phyloP scores from a whole-genome alignment of 1,139 yeast genomes.

The Geotrichum cucujoidarum region DNA sequence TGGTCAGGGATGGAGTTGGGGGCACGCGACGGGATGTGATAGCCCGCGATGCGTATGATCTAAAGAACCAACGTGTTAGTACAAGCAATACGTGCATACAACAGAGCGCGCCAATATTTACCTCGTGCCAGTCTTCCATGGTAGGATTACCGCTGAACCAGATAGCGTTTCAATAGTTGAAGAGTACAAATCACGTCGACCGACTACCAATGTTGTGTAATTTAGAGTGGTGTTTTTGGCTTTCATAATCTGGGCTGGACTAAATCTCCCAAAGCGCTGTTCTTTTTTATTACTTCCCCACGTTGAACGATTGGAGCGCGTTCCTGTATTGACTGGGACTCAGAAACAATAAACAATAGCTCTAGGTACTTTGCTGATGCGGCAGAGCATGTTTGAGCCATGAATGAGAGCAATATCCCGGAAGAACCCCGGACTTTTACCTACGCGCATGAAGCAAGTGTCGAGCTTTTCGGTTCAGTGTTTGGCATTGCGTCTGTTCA shows the following conservation, averaged over 20 bases:
- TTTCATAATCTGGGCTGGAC: too few relatives aligned
- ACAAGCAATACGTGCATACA: neutral
- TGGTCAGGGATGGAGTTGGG: conserved; percentile 5
- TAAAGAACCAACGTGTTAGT: conserved; percentile 29
- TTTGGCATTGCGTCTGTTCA: conserved; percentile 40
- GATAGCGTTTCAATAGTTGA: too few relatives aligned
- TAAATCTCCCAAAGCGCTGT: too few relatives aligned
- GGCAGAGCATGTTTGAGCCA: neutral
- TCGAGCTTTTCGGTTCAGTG: conserved; percentile 69
- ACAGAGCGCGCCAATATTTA: conserved; percentile 26
- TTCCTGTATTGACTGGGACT: neutral
- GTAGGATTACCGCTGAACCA: too few relatives aligned
- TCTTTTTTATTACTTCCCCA: neutral
- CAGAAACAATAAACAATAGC: neutral
- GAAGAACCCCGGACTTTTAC: conserved; percentile 20
- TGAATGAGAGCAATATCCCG: conserved; percentile 4
- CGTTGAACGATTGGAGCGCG: too few relatives aligned
- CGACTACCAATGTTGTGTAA: too few relatives aligned
- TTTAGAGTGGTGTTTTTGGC: too few relatives aligned
- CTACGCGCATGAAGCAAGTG: conserved; percentile 78
- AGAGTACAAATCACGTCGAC: too few relatives aligned
- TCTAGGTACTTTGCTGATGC: neutral
- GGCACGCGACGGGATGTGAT: conserved; percentile 26
- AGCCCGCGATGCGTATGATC: conserved; percentile 28
- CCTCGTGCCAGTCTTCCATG: conserved; percentile 49